These are phyloP conservation scores for Rutstroemia sp. DNA, from an alignment of 2,329 filamentous ascomycete genomes.

Conservation along the genomic window DNA sequence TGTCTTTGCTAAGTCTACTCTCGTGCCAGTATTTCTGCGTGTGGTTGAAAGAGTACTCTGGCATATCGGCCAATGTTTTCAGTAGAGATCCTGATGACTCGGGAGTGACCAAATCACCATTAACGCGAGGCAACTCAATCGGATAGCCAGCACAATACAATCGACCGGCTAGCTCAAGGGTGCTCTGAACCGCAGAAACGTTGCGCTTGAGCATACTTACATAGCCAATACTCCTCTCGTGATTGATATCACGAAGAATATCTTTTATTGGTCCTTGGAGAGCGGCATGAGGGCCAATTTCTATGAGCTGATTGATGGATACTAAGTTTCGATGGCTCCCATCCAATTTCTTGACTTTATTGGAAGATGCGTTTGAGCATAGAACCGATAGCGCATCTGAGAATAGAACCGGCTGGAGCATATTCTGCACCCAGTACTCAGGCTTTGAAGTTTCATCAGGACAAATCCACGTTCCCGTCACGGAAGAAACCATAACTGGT, in stretches of 20 bases:
- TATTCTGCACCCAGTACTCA: conserved; percentile 39
- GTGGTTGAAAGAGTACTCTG: conserved; percentile 47
- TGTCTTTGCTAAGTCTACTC: conserved; percentile 37
- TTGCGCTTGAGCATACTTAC: neutral
- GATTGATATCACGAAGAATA: neutral
- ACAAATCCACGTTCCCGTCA: neutral
- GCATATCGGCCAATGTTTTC: conserved; percentile 35
- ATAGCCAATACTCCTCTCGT: neutral
- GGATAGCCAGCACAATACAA: neutral
- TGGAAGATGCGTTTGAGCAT: neutral
- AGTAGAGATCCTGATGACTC: neutral
- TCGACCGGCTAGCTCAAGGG: neutral
- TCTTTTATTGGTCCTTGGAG: conserved; percentile 8
- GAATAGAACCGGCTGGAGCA: conserved; percentile 38
- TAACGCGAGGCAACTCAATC: neutral
- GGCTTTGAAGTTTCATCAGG: conserved; percentile 4
- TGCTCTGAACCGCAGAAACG: neutral
- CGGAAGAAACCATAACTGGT: neutral
- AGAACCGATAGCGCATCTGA: neutral
- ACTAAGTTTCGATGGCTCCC: neutral
- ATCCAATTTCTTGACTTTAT: neutral
- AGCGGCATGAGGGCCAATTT: conserved; percentile 13
- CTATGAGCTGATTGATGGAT: conserved; percentile 1
- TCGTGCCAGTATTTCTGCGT: conserved; percentile 44
- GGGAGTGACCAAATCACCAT: too few species aligned